A percentile compares a stretch with the other conserved stretches of the same genome.
Evolutionary conservation across 1,284 basidiomycete genomes (phyloP).

Genomic region (Mycena citricolor): DNA sequence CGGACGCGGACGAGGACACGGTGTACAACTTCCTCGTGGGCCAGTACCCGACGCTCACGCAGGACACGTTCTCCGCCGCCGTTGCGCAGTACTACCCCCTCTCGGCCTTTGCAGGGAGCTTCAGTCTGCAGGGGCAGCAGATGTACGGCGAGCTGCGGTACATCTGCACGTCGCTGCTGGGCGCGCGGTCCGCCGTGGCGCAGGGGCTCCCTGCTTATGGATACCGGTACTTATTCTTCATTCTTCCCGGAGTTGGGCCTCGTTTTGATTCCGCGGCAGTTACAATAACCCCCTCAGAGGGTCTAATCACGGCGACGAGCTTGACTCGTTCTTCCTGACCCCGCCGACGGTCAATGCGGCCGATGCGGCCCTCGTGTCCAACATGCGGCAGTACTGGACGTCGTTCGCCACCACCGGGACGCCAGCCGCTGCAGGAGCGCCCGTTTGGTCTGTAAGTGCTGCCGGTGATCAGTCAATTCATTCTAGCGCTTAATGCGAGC

Average conservation of each 20-base stretch:
- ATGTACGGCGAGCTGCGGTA: conserved; percentile 41
- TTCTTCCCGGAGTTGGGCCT: neutral
- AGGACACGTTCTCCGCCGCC: conserved; percentile 28
- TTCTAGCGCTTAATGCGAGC: no score
- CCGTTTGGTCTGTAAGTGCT: conserved; percentile 29
- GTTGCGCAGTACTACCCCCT: conserved; percentile 32
- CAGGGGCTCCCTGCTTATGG: conserved; percentile 27
- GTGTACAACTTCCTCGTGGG: conserved; percentile 38
- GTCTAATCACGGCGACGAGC: conserved; percentile 35
- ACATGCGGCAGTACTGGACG: conserved; percentile 39
- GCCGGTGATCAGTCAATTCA: no score
- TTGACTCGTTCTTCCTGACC: conserved; percentile 34
- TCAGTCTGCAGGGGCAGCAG: conserved; percentile 37
- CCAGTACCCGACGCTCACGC: conserved; percentile 32
- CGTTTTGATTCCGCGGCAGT: no score
- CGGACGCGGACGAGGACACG: conserved; percentile 34
- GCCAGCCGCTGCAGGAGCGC: conserved; percentile 26
- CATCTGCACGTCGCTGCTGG: conserved; percentile 36
- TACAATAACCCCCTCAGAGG: conserved; percentile 36
- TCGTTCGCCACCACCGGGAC: conserved; percentile 34
- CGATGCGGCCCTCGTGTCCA: conserved; percentile 31
- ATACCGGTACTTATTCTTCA: conserved; percentile 29
- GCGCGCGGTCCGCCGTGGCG: conserved; percentile 27
- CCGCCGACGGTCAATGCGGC: conserved; percentile 26
- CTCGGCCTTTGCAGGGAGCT: conserved; percentile 28